Percentiles rank a stretch among this genome's conserved stretches.
phyloP scores from a whole-genome alignment of 2,329 filamentous ascomycete species.

The Paraconiothyrium brasiliense region DNA sequence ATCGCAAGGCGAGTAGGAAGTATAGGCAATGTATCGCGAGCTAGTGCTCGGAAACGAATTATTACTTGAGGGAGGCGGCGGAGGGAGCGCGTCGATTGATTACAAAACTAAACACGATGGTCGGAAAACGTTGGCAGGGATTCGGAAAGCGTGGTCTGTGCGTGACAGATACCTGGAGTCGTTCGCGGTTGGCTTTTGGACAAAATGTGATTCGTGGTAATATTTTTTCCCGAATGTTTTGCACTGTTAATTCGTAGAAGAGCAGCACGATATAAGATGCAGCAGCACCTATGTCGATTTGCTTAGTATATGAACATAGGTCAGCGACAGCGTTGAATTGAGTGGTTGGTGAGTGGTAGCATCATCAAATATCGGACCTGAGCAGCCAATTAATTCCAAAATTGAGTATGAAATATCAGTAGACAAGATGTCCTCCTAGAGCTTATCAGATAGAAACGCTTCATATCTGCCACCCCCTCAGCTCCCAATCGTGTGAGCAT shows the following conservation, averaged over 20 bases:
- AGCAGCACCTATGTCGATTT: too few relatives aligned
- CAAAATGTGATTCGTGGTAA: neutral
- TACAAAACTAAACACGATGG: neutral
- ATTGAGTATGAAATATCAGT: neutral
- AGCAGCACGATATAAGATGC: too few relatives aligned
- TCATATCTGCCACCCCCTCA: neutral
- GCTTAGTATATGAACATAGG: too few relatives aligned
- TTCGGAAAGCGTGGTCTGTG: slow-evolving; percentile 9
- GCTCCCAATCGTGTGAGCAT: neutral
- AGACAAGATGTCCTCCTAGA: neutral
- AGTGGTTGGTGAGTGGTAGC: too few relatives aligned
- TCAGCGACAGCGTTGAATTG: too few relatives aligned
- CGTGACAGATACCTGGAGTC: neutral
- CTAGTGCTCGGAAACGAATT: neutral
- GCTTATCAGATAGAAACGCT: neutral
- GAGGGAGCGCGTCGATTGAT: neutral
- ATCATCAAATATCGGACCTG: too few relatives aligned
- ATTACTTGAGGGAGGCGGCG: neutral
- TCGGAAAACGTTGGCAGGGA: slow-evolving; percentile 8
- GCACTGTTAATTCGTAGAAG: too few relatives aligned
- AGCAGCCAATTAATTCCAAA: too few relatives aligned
- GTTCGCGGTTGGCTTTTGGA: neutral
- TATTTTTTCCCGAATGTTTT: too few relatives aligned
- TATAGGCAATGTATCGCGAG: neutral
- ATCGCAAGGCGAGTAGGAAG: neutral